Conservation (phyloP, 495 filamentous ascomycete species). For the Pseudomonodictys pantanalensis region DNA sequence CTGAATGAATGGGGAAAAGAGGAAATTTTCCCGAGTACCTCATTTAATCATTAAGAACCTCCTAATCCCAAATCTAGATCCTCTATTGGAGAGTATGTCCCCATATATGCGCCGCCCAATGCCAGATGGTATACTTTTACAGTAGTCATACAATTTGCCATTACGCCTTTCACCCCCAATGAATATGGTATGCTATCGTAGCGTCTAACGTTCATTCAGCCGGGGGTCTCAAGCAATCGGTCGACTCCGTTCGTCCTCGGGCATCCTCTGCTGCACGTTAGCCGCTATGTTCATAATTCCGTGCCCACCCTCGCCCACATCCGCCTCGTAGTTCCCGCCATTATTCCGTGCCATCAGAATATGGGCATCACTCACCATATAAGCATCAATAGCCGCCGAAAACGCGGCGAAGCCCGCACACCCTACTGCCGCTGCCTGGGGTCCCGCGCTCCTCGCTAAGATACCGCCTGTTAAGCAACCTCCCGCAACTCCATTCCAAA, state of each 20-base stretch:
- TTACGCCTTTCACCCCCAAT: neutral
- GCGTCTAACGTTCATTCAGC: too few relatives aligned
- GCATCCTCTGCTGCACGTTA: slow-evolving; percentile 29
- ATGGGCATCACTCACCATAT: slow-evolving; percentile 51
- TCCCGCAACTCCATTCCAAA: slow-evolving; percentile 80
- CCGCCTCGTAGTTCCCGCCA: too few relatives aligned
- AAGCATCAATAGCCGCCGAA: slow-evolving; percentile 89
- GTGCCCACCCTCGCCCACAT: neutral
- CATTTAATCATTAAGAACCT: too few relatives aligned
- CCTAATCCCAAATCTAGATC: too few relatives aligned
- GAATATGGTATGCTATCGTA: too few relatives aligned
- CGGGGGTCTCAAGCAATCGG: slow-evolving; percentile 28
- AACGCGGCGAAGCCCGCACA: slow-evolving; percentile 97
- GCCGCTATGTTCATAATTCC: neutral
- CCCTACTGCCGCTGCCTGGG: slow-evolving; percentile 82
- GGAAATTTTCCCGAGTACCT: slow-evolving; percentile 7
- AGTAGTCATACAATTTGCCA: neutral
- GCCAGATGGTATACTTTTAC: neutral
- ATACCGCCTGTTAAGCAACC: slow-evolving; percentile 91
- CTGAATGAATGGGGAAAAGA: too few relatives aligned
- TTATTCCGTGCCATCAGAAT: neutral
- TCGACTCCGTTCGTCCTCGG: slow-evolving; percentile 33
- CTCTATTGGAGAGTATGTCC: too few relatives aligned
- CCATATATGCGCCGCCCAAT: slow-evolving; percentile 17
- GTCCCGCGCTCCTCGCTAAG: slow-evolving; percentile 78